phyloP scores from a whole-genome alignment of 495 filamentous ascomycete genomes.

The Opeltia flavorubescens region DNA sequence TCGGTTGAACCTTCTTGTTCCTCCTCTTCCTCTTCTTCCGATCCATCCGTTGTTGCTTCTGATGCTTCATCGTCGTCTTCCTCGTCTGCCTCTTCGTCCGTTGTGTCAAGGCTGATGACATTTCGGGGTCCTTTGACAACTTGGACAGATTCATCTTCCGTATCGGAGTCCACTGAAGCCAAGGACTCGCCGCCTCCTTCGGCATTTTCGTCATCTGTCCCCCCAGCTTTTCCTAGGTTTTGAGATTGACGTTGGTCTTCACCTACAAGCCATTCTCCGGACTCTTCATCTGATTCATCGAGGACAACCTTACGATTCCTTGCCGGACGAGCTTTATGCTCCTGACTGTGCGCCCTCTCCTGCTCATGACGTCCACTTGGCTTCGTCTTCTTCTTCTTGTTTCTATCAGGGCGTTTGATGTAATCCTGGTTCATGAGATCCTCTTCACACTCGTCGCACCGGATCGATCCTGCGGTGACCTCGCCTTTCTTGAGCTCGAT shows the following conservation, averaged over 20 bases:
- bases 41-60: neutral
- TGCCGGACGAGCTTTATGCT: constrained; percentile 13
- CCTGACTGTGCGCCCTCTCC: constrained; percentile 16
- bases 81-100: constrained; percentile 18
- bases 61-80: neutral
- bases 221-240: constrained; percentile 62
- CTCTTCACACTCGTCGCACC: constrained; percentile 59
- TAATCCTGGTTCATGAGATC: constrained; percentile 34
- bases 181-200: constrained; percentile 76
- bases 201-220: constrained; percentile 68
- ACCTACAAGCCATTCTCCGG: constrained; percentile 62
- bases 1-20: constrained; percentile 22
- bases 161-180: constrained; percentile 46
- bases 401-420: neutral
- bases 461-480: constrained; percentile 39
- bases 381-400: constrained; percentile 31
- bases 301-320: constrained; percentile 38
- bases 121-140: neutral
- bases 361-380: constrained; percentile 29
- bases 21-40: constrained; percentile 13
- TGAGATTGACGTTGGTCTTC: constrained; percentile 40
- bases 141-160: constrained; percentile 26
- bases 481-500: constrained; percentile 48
- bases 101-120: constrained; percentile 12
- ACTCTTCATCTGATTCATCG: constrained; percentile 55